A percentile compares a stretch with the other conserved stretches of the same genome.
phyloP scores from a whole-genome alignment of 345 rosid genomes.

The Rhodamnia rubescens region DNA sequence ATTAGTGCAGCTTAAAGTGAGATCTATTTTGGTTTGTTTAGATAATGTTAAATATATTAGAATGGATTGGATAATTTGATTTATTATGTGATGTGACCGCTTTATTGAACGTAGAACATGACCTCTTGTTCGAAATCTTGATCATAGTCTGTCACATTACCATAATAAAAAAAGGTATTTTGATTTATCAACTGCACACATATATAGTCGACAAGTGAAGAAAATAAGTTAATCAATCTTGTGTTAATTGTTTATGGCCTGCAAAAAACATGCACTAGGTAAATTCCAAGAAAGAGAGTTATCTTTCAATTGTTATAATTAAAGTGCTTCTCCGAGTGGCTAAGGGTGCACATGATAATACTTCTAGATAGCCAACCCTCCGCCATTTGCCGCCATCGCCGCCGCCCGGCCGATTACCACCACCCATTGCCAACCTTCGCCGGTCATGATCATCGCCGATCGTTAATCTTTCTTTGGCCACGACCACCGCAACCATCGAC shows the following conservation, averaged over 20 bases:
- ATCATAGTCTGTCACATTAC: background rate
- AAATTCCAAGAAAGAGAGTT: background rate
- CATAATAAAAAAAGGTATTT: background rate
- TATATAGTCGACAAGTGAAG: background rate
- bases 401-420: too few species aligned
- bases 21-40: background rate
- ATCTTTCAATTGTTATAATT: background rate
- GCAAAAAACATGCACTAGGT: background rate
- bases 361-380: too few species aligned
- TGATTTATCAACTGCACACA: background rate
- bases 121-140: background rate
- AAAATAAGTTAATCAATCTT: background rate
- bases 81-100: background rate
- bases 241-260: background rate
- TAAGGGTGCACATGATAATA: too few species aligned
- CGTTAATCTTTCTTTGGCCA: too few species aligned
- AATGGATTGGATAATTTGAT: background rate
- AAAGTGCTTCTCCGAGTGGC: background rate
- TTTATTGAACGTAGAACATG: background rate
- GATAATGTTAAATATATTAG: background rate
- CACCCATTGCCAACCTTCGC: too few species aligned
- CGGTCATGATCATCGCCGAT: too few species aligned
- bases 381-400: too few species aligned
- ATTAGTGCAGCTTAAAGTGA: background rate
- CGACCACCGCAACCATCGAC: too few species aligned